Evolutionary conservation across 2,329 filamentous ascomycete species (phyloP).

Genomic region (Hirsutella thompsonii): DNA sequence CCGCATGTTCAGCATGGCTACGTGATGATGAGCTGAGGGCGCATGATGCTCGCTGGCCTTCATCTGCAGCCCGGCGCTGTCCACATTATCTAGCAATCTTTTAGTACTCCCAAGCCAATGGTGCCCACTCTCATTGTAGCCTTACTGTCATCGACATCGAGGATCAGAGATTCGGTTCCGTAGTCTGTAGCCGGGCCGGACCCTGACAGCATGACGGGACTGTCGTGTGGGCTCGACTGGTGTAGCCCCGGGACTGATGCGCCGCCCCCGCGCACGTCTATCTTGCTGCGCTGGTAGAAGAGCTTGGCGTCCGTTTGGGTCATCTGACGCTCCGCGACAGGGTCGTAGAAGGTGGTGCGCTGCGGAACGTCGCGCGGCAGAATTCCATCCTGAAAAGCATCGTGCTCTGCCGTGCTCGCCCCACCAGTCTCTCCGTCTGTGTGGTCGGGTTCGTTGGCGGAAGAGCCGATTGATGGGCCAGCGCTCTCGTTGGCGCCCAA

Average conservation of each 20-base stretch:
- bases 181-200: conserved; percentile 22
- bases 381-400: conserved; percentile 39
- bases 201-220: conserved; percentile 27
- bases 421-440: conserved; percentile 5
- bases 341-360: conserved; percentile 84
- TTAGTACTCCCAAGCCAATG: background rate
- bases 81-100: conserved; percentile 5
- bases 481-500: conserved; percentile 16
- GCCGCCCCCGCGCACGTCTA: conserved; percentile 31
- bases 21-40: background rate
- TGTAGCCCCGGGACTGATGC: conserved; percentile 21
- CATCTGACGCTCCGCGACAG: conserved; percentile 86
- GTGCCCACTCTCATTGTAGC: conserved; percentile 1
- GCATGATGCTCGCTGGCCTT: conserved; percentile 1
- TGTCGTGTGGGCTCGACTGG: conserved; percentile 31
- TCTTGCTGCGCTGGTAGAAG: conserved; percentile 83
- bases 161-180: conserved; percentile 20
- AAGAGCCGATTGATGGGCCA: conserved; percentile 11
- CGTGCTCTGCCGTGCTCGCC: conserved; percentile 3
- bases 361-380: conserved; percentile 46
- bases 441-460: conserved; percentile 10
- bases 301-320: conserved; percentile 89
- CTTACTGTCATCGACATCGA: conserved; percentile 15
- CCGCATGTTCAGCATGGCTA: conserved; percentile 11
- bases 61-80: conserved; percentile 2